Percentiles rank a stretch among this genome's conserved stretches.
These are phyloP conservation scores for Hemileccinum impolitum DNA, from an alignment of 768 basidiomycete species.

Conservation along the genomic window DNA sequence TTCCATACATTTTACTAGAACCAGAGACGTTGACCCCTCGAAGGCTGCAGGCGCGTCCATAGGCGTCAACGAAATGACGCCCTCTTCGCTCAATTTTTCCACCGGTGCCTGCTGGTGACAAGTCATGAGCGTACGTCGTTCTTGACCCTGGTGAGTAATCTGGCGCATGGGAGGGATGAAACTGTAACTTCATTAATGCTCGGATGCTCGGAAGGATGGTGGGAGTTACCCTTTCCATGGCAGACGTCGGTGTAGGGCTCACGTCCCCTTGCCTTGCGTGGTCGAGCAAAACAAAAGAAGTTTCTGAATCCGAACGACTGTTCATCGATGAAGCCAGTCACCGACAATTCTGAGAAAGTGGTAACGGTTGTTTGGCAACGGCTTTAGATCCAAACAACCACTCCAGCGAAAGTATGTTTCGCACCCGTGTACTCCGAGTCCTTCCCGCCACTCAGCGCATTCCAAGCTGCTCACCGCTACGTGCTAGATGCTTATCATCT, in stretches of 20 bases:
- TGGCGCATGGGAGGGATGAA: constrained; percentile 47
- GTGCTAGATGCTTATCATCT: constrained; percentile 6
- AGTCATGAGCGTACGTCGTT: constrained; percentile 67
- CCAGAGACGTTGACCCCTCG: constrained; percentile 88
- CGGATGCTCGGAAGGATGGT: neutral
- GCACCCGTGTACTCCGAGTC: too few relatives aligned
- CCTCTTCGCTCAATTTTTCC: constrained; percentile 59
- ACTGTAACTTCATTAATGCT: constrained; percentile 7
- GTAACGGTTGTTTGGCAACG: constrained; percentile 28
- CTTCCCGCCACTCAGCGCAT: neutral
- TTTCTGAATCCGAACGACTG: constrained; percentile 36
- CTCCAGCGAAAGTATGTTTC: constrained; percentile 8
- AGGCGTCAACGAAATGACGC: constrained; percentile 76
- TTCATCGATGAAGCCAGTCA: constrained; percentile 17
- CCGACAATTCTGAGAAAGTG: neutral
- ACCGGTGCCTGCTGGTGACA: constrained; percentile 56
- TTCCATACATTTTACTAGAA: constrained; percentile 67
- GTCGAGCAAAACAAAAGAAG: constrained; percentile 48
- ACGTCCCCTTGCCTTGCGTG: constrained; percentile 2
- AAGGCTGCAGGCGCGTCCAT: constrained; percentile 75
- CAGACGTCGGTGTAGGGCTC: neutral
- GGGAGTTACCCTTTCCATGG: constrained; percentile 2
- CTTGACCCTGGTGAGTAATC: constrained; percentile 47
- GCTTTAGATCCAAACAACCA: constrained; percentile 30
- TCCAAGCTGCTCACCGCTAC: neutral